Conservation (phyloP, 805 yeast genomes). For the Candida tibetensis region DNA sequence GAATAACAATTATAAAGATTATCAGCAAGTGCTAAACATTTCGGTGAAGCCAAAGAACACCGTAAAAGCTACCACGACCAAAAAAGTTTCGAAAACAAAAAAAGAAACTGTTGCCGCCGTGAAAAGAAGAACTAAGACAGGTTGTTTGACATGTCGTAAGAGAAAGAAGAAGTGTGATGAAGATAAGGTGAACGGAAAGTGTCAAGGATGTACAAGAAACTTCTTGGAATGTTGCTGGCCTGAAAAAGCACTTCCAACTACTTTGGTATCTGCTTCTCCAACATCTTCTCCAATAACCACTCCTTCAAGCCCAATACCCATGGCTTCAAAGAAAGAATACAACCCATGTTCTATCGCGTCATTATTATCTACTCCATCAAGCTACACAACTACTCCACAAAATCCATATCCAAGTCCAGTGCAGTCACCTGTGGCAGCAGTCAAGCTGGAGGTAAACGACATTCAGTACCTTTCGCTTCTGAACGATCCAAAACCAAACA, state of each 20-base stretch:
- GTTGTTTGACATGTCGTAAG: constrained; percentile 60
- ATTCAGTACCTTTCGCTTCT: constrained; percentile 18
- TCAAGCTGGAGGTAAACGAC: constrained; percentile 17
- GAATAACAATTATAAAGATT: constrained; percentile 11
- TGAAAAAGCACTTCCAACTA: constrained; percentile 9
- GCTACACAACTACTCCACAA: constrained; percentile 12
- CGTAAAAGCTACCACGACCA: constrained; percentile 2
- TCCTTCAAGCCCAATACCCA: constrained; percentile 4
- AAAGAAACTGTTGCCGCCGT: constrained; percentile 7
- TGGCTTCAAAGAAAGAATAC: constrained; percentile 1
- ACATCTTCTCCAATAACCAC: constrained; percentile 6
- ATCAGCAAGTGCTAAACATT: constrained; percentile 15
- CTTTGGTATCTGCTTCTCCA: neutral
- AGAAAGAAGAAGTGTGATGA: constrained; percentile 67
- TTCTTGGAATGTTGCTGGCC: constrained; percentile 46
- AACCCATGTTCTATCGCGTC: constrained; percentile 12
- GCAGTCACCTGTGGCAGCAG: constrained; percentile 23
- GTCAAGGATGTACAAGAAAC: constrained; percentile 45
- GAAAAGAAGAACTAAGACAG: constrained; percentile 43
- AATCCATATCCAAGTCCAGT: constrained; percentile 33
- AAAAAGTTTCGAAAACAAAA: constrained; percentile 14
- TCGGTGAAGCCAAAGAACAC: constrained; percentile 8
- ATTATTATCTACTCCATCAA: constrained; percentile 12
- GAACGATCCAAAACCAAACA: constrained; percentile 5
- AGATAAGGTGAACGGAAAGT: constrained; percentile 39